Percentiles rank a stretch among this genome's conserved stretches.
phyloP scores from a whole-genome alignment of 2,329 filamentous ascomycete genomes.

The Dryadomyces quercus-mongolicae region DNA sequence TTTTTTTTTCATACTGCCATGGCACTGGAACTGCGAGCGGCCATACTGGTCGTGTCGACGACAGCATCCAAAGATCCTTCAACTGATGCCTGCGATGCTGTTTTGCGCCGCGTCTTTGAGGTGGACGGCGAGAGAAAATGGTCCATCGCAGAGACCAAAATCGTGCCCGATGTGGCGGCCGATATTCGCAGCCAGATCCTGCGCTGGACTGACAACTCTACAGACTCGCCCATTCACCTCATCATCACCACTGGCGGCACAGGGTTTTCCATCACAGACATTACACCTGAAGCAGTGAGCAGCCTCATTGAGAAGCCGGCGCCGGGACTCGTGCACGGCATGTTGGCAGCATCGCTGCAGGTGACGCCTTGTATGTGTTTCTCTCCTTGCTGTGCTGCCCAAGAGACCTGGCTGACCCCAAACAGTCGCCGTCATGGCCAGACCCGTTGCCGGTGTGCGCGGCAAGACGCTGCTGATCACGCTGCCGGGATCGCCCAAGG shows the following conservation, averaged over 20 bases:
- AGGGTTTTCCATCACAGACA: conserved; percentile 75
- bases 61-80: conserved; percentile 72
- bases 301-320: conserved; percentile 75
- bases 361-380: conserved; percentile 72
- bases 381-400: not conserved
- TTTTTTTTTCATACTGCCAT: too few relatives aligned
- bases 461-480: conserved; percentile 76
- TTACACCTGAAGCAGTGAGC: conserved; percentile 81
- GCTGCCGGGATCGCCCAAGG: conserved; percentile 87
- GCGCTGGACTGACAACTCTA: conserved; percentile 52
- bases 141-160: conserved; percentile 55
- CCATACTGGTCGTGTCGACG: conserved; percentile 80
- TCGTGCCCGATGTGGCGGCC: conserved; percentile 65
- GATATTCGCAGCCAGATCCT: conserved; percentile 65
- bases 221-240: conserved; percentile 43
- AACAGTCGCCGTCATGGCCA: conserved; percentile 88
- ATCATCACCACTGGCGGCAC: conserved; percentile 87
- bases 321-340: conserved; percentile 84
- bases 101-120: conserved; percentile 57
- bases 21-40: conserved; percentile 48
- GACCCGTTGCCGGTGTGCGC: conserved; percentile 80
- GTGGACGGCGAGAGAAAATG: conserved; percentile 58
- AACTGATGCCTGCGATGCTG: conserved; percentile 59
- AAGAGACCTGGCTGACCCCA: not conserved
- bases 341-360: conserved; percentile 72